phyloP scores from a whole-genome alignment of 176 grass and related monocot species.

The Rhynchospora breviuscula region DNA sequence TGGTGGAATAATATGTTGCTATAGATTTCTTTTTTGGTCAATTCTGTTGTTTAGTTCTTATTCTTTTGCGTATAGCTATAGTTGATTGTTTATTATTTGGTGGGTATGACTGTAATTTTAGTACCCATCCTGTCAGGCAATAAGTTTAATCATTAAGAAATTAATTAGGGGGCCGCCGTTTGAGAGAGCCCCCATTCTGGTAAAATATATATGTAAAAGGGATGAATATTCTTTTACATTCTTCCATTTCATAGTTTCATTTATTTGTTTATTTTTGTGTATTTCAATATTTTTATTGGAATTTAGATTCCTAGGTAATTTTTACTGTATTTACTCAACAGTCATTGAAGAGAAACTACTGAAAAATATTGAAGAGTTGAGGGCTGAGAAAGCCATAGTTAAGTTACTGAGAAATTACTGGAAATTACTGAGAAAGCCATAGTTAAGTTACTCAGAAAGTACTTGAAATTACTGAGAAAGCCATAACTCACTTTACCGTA shows the following conservation, averaged over 20 bases:
- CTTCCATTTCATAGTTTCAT: conserved; percentile 5
- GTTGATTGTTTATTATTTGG: conserved; percentile 27
- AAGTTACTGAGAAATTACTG: too few relatives aligned
- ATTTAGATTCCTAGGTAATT: neutral
- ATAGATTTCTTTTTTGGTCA: neutral
- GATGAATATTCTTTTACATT: conserved; percentile 3
- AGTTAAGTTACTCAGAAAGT: too few relatives aligned
- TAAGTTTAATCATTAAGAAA: conserved; percentile 12
- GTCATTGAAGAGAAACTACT: too few relatives aligned
- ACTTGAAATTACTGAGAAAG: too few relatives aligned
- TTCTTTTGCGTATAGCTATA: conserved; percentile 23
- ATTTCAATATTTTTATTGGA: neutral
- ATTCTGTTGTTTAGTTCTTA: neutral
- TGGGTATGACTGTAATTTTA: conserved; percentile 4
- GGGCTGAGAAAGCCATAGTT: too few relatives aligned
- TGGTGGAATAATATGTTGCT: conserved; percentile 42
- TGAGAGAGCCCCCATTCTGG: neutral
- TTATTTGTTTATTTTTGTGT: neutral
- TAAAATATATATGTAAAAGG: neutral
- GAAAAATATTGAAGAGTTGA: too few relatives aligned
- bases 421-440: too few relatives aligned
- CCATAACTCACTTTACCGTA: too few relatives aligned
- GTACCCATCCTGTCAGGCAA: conserved; percentile 15
- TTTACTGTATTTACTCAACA: too few relatives aligned
- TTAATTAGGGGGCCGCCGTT: neutral